These are phyloP conservation scores for Rhynchospora pubera DNA, from an alignment of 176 grass and related monocot genomes.

Conservation along the genomic window DNA sequence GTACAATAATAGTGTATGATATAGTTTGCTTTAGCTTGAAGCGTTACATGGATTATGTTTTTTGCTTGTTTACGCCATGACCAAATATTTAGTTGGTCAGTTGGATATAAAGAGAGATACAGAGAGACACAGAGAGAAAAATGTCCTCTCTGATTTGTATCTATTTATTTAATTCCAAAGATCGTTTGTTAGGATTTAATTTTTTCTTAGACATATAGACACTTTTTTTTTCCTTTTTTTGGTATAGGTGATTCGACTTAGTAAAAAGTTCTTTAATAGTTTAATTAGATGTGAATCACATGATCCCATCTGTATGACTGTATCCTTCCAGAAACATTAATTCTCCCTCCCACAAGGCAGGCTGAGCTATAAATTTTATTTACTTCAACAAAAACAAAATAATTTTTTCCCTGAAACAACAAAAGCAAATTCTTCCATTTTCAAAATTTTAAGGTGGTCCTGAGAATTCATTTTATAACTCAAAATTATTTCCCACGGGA, in stretches of 20 bases:
- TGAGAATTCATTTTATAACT: background rate
- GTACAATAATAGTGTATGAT: slow-evolving; percentile 3
- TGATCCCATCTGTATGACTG: background rate
- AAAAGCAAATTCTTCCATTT: background rate
- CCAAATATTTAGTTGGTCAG: slow-evolving; percentile 24
- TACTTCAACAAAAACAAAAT: no score
- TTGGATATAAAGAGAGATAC: background rate
- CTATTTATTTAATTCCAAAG: background rate
- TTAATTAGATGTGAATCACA: background rate
- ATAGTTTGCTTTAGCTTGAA: background rate
- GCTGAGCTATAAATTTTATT: background rate
- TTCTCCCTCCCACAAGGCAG: background rate
- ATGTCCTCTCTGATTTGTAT: slow-evolving; percentile 13
- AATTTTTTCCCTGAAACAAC: background rate
- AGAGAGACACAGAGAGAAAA: background rate
- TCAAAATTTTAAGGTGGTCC: background rate
- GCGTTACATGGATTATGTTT: background rate
- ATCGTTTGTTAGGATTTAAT: background rate
- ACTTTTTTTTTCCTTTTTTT: background rate
- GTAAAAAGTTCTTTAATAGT: background rate
- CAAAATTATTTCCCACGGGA: background rate
- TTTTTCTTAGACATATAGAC: background rate
- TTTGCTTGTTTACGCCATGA: slow-evolving; percentile 10
- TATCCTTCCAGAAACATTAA: background rate
- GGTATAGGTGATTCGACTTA: background rate